Percentiles rank a stretch among this genome's conserved stretches.
phyloP scores from a whole-genome alignment of 345 rosid genomes.

The Syzygium aqueum region DNA sequence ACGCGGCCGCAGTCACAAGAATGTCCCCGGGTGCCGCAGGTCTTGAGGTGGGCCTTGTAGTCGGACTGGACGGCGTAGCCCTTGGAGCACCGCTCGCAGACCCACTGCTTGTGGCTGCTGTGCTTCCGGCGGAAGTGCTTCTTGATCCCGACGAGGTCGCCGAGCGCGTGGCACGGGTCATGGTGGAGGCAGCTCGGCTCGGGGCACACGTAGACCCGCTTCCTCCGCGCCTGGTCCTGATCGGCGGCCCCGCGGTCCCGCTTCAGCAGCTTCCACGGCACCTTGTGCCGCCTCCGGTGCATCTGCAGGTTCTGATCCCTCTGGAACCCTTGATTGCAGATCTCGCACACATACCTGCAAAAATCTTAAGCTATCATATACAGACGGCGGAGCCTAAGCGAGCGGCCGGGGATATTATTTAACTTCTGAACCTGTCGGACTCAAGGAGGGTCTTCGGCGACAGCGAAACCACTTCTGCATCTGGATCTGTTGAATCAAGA shows the following conservation, averaged over 20 bases:
- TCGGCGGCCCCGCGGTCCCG: constrained; percentile 25
- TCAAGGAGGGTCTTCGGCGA: constrained; percentile 85
- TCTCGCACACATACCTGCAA: constrained; percentile 71
- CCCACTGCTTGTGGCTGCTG: constrained; percentile 88
- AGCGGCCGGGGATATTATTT: background rate
- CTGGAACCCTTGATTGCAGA: constrained; percentile 95
- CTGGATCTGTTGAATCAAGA: constrained; percentile 53
- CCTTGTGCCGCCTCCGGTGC: constrained; percentile 92
- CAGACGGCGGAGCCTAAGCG: background rate
- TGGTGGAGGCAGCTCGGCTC: constrained; percentile 91
- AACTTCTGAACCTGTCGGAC: constrained; percentile 42
- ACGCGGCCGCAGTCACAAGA: constrained; percentile 98
- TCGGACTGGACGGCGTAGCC: constrained; percentile 97
- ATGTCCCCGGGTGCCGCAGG: constrained; percentile 95
- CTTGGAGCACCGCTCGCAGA: constrained; percentile 81
- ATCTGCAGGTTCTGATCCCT: constrained; percentile 96
- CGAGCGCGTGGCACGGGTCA: constrained; percentile 86
- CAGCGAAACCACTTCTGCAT: constrained; percentile 82
- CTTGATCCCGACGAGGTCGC: constrained; percentile 93
- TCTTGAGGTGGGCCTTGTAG: constrained; percentile 94
- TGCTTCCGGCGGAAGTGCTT: constrained; percentile 92
- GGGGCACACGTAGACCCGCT: constrained; percentile 85
- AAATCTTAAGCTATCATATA: background rate
- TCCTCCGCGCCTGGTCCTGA: constrained; percentile 30
- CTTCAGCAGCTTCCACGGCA: constrained; percentile 94